These are phyloP conservation scores for Hymenoscyphus repandus DNA, from an alignment of 2,329 filamentous ascomycete genomes.

Conservation along the genomic window DNA sequence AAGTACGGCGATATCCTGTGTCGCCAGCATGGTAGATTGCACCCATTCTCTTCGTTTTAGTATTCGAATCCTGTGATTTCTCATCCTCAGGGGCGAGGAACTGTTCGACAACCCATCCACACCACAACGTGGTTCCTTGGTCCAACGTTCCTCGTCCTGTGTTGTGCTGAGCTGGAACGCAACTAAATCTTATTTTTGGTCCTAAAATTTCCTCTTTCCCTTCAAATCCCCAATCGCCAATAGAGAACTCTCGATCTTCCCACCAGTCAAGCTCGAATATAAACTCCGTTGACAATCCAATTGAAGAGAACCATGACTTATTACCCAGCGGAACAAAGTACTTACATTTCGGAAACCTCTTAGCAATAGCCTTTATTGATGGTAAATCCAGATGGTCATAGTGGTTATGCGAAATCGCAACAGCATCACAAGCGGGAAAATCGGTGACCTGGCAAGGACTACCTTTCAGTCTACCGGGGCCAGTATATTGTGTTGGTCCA, in stretches of 20 bases:
- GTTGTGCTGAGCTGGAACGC: constrained; percentile 78
- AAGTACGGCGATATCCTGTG: constrained; percentile 44
- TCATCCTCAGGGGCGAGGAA: constrained; percentile 11
- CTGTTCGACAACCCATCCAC: constrained; percentile 68
- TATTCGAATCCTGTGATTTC: constrained; percentile 47
- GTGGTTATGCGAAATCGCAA: constrained; percentile 77
- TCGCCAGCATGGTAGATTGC: constrained; percentile 82
- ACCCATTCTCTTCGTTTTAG: too few species aligned
- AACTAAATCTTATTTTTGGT: constrained; percentile 39
- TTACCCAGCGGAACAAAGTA: constrained; percentile 85
- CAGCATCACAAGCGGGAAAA: constrained; percentile 66
- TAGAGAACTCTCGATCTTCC: constrained; percentile 67
- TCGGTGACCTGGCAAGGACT: constrained; percentile 71
- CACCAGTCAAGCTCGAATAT: constrained; percentile 93
- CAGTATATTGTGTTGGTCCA: constrained; percentile 31
- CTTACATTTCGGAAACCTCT: constrained; percentile 70
- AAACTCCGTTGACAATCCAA: constrained; percentile 54
- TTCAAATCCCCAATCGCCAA: constrained; percentile 35
- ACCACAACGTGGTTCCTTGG: constrained; percentile 74
- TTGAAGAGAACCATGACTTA: constrained; percentile 68
- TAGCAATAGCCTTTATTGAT: constrained; percentile 64
- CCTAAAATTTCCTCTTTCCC: constrained; percentile 57
- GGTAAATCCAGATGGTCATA: constrained; percentile 83
- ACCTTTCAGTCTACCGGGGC: constrained; percentile 70
- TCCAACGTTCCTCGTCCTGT: constrained; percentile 62